Base-by-base conservation (phyloP, 345 rosid species). In the Cardiospermum halicacabum region DNA sequence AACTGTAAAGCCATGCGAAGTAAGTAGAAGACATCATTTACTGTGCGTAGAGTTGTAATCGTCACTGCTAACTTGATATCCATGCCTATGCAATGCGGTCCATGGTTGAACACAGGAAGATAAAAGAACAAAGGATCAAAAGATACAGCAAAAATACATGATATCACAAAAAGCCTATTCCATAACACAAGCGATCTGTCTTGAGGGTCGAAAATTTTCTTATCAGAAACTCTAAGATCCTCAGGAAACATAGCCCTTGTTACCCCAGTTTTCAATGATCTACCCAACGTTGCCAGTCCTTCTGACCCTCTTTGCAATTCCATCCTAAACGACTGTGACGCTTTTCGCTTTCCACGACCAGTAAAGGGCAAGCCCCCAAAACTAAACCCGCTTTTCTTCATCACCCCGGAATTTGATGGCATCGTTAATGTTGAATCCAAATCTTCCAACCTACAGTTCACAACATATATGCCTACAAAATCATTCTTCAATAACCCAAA, bases 111-210 rank as follows among this genome's bases (percentile, higher is more conserved):
- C 63, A 83, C 76, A 5, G 96, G 97, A 31, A 91, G 89, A 65
- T 91, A 91, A 56, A 91, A 83, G 67, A 88, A 91, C 65, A 88
- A 62, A 58, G 96, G 97, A 72, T 91, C 97, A 5, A 91, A 69
- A 7, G 97, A 86, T 21, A 91, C 91, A 8, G 89, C 80, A 13
- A 91, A 56, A 49, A 91, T 84, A 67, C 97, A 91, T 3, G 93
- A 75, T 12, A 88, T 80, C 34, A 88, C 83, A 49, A 91, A 86
- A 56, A 88, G 81, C 79, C 84, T 83, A 65, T 88, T 91, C 97
- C 96, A 91, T 32, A 88, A 16, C 66, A 84, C 72, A 25, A 91
- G 84, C 22, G 96, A 82, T 64, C 75, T 84, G 79, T 91, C 92
- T 59, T 88, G 97, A 62, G 97, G 97, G 53, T 91, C 96, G 59